Percentiles rank a stretch among this genome's conserved stretches.
phyloP scores from a whole-genome alignment of 371 early-diverging fungal species.

The Mucor indicus region DNA sequence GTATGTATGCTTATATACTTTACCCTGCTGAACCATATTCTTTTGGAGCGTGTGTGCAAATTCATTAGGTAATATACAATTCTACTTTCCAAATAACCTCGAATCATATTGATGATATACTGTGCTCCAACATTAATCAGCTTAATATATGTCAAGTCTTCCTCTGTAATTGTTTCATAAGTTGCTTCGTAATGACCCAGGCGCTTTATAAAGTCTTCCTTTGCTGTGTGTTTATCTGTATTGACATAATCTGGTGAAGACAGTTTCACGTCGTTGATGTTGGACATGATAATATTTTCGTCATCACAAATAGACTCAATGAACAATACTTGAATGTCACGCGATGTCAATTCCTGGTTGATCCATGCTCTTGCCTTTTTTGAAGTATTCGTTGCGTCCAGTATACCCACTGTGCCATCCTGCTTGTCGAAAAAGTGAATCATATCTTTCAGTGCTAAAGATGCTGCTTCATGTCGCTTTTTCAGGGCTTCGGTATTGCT shows the following conservation, averaged over 20 bases:
- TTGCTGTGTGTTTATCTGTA: slow-evolving; percentile 71
- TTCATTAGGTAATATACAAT: slow-evolving; percentile 98
- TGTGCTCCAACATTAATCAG: slow-evolving; percentile 90
- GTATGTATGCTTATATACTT: too few species aligned
- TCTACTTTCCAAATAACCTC: slow-evolving; percentile 90
- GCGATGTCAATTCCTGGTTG: slow-evolving; percentile 57
- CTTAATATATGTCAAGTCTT: slow-evolving; percentile 82
- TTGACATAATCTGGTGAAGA: slow-evolving; percentile 89
- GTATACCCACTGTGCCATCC: slow-evolving; percentile 79
- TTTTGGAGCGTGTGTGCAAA: slow-evolving; percentile 89
- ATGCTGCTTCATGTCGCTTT: slow-evolving; percentile 78
- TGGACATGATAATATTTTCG: slow-evolving; percentile 73
- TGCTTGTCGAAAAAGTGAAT: slow-evolving; percentile 80
- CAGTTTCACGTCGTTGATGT: slow-evolving; percentile 92
- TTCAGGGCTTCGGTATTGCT: slow-evolving; percentile 67
- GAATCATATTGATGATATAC: slow-evolving; percentile 81
- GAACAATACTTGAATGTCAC: slow-evolving; percentile 87
- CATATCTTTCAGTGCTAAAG: slow-evolving; percentile 84
- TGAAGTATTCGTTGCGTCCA: slow-evolving; percentile 97
- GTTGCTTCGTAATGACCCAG: slow-evolving; percentile 84
- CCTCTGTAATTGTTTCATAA: slow-evolving; percentile 84
- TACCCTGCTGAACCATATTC: slow-evolving; percentile 83
- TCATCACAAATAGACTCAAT: slow-evolving; percentile 94
- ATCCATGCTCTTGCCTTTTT: slow-evolving; percentile 75
- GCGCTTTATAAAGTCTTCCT: slow-evolving; percentile 82